Conservation (phyloP, 208 protist genomes). For the Leishmania major region DNA sequence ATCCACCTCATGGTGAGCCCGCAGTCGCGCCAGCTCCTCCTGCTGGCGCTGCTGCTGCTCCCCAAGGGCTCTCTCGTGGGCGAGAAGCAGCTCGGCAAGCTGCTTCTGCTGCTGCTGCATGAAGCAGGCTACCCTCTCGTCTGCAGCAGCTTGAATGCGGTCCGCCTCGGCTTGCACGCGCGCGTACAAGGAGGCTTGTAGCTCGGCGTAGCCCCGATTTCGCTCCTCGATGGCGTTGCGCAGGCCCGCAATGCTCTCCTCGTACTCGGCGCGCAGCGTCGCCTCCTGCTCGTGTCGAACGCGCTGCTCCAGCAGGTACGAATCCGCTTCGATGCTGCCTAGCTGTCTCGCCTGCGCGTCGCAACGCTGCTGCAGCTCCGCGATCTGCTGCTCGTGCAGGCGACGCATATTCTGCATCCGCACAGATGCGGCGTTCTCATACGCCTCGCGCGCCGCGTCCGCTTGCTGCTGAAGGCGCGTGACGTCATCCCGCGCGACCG, state of each 20-base stretch:
- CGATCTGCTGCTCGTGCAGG: constrained; percentile 2
- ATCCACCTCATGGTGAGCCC: constrained; percentile 14
- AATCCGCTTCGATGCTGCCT: constrained; percentile 5
- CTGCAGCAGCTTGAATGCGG: constrained; percentile 23
- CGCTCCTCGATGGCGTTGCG: constrained; percentile 32
- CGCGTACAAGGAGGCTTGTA: constrained; percentile 30
- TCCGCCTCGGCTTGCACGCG: constrained; percentile 28
- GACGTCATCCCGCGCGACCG: constrained; percentile 7
- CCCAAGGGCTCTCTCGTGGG: constrained; percentile 17
- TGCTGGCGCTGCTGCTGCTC: constrained; percentile 18
- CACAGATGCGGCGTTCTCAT: background rate
- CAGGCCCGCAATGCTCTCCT: constrained; percentile 31
- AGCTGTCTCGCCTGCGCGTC: constrained; percentile 31
- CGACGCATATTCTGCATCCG: constrained; percentile 4
- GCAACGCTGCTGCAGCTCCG: constrained; percentile 22
- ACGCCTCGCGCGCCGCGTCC: constrained; percentile 7
- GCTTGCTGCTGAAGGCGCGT: constrained; percentile 9
- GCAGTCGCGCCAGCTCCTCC: constrained; percentile 28
- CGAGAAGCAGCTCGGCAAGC: constrained; percentile 2
- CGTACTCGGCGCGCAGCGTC: constrained; percentile 35
- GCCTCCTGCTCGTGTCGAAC: constrained; percentile 15
- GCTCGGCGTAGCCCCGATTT: constrained; percentile 19
- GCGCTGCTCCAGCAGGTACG: constrained; percentile 2
- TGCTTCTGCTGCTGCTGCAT: constrained; percentile 15
- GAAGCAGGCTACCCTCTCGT: constrained; percentile 27